phyloP scores from a whole-genome alignment of 2,329 filamentous ascomycete genomes.

The Lecanosticta acicola region DNA sequence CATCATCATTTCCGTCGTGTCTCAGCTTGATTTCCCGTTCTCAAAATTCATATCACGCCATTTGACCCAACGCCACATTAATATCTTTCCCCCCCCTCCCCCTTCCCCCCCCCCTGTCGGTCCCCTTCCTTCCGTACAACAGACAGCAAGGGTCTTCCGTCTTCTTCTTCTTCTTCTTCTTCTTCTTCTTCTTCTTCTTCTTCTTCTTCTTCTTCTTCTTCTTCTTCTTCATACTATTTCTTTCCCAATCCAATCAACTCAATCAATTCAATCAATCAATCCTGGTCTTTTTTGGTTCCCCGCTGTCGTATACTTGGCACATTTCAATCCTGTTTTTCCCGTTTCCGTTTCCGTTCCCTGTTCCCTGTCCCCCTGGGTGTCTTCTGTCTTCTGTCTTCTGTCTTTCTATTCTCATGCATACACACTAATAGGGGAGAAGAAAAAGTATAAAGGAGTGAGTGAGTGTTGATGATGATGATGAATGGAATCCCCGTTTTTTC shows the following conservation, averaged over 20 bases:
- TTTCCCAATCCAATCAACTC: too few relatives aligned
- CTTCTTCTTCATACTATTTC: slow-evolving; percentile 2
- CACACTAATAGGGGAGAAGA: background rate
- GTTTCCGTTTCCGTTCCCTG: background rate
- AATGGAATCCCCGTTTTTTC: background rate
- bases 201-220: slow-evolving; percentile 3
- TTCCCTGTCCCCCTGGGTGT: background rate
- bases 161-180: slow-evolving; percentile 1
- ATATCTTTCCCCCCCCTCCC: too few relatives aligned
- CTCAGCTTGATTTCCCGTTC: too few relatives aligned
- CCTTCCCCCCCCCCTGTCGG: too few relatives aligned
- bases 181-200: slow-evolving; percentile 8
- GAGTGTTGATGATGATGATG: background rate
- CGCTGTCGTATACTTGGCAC: too few relatives aligned
- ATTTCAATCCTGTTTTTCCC: too few relatives aligned
- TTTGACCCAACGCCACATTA: too few relatives aligned
- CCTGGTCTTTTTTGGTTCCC: too few relatives aligned
- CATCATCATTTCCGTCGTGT: too few relatives aligned
- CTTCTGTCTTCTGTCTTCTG: background rate
- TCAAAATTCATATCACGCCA: too few relatives aligned
- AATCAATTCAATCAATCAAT: too few relatives aligned
- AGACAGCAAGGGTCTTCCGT: too few relatives aligned
- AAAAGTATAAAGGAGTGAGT: background rate
- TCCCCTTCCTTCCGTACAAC: background rate
- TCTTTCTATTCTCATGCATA: slow-evolving; percentile 4